phyloP scores from a whole-genome alignment of 495 filamentous ascomycete species.

The Parathielavia hyrcaniae region DNA sequence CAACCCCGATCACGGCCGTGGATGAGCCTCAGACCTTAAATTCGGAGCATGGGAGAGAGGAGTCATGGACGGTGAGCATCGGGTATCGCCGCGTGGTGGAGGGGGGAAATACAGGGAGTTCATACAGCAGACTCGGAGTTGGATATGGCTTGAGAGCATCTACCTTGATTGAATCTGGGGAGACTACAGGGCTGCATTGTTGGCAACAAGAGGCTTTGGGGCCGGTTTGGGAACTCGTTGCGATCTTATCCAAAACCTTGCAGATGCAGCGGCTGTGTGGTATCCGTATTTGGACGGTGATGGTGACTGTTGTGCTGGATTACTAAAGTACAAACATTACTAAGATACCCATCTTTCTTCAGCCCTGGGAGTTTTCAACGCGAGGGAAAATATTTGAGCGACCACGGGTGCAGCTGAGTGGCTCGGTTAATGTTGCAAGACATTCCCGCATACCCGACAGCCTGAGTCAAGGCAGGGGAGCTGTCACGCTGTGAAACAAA shows the following conservation, averaged over 20 bases:
- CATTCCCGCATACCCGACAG: too few species aligned
- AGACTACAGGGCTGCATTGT: too few species aligned
- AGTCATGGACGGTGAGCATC: slow-evolving; percentile 7
- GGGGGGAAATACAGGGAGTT: neutral
- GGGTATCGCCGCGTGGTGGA: neutral
- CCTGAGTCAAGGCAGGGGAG: slow-evolving; percentile 6
- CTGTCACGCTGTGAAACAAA: slow-evolving; percentile 1
- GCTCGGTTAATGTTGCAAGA: neutral
- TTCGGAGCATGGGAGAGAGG: neutral
- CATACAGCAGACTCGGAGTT: too few species aligned
- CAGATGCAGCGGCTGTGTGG: too few species aligned
- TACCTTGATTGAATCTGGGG: too few species aligned
- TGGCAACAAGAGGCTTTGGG: too few species aligned
- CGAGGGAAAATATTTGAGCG: too few species aligned
- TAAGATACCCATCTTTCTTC: neutral
- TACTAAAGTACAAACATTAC: neutral
- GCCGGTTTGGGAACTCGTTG: too few species aligned
- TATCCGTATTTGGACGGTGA: neutral
- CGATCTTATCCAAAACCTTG: too few species aligned
- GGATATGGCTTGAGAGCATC: neutral
- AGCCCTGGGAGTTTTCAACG: too few species aligned
- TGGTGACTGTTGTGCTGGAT: neutral
- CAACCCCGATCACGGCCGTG: too few species aligned
- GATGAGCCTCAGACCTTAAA: neutral
- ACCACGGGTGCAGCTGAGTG: neutral